Evolutionary conservation across 129 eudicot genomes (phyloP).

Genomic region (Apium graveolens): DNA sequence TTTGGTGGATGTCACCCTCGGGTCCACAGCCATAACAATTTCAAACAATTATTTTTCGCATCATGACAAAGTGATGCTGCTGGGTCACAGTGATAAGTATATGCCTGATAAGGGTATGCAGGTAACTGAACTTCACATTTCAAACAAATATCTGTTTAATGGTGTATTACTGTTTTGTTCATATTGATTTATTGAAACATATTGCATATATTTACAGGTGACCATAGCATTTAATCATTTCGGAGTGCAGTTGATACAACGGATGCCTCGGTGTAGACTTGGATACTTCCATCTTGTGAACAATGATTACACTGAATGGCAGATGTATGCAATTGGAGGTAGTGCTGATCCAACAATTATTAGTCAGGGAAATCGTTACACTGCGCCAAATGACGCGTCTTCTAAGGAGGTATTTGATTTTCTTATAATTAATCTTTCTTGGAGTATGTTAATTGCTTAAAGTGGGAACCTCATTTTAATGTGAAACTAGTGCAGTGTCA

Average conservation of each 20-base stretch:
- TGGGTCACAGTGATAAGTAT: conserved; percentile 5
- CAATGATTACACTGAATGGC: conserved; percentile 28
- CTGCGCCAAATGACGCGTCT: neutral
- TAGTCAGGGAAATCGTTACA: conserved; percentile 9
- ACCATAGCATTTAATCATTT: conserved; percentile 12
- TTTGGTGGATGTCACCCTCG: conserved; percentile 26
- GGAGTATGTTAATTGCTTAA: neutral
- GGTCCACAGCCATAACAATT: conserved; percentile 30
- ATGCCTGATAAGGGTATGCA: conserved; percentile 10
- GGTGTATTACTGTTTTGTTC: too few relatives aligned
- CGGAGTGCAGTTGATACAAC: conserved; percentile 3
- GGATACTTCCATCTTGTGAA: conserved; percentile 34
- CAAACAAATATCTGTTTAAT: neutral
- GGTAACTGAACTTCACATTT: neutral
- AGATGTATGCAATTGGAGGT: conserved; percentile 36
- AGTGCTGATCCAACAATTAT: conserved; percentile 19
- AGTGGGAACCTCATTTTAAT: neutral
- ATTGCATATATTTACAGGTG: neutral
- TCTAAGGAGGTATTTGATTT: conserved; percentile 3
- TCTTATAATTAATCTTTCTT: neutral
- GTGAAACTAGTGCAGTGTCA: neutral
- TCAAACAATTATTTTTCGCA: conserved; percentile 31
- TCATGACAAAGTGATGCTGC: conserved; percentile 29
- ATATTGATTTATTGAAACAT: neutral
- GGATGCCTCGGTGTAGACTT: conserved; percentile 20